Conservation (phyloP, 257 asterid genomes). For the Capsicum rhomboideum region DNA sequence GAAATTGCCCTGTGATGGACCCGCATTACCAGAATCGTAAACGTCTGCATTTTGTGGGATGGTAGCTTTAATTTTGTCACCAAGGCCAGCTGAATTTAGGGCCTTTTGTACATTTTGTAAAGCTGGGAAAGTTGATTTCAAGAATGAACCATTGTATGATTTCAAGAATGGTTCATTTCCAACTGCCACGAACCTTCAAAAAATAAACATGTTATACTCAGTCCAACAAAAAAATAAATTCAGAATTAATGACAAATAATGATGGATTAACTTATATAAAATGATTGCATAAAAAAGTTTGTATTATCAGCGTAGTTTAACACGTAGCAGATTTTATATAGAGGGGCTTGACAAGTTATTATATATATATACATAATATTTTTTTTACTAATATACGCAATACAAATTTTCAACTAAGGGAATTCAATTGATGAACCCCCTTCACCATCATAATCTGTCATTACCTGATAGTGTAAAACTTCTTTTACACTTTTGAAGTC, state of each 20-base stretch:
- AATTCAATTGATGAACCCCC: neutral
- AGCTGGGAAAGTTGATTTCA: constrained; percentile 45
- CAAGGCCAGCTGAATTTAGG: constrained; percentile 50
- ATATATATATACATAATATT: no score
- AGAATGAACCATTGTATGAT: constrained; percentile 22
- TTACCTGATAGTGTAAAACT: neutral
- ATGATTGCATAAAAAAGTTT: neutral
- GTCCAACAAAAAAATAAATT: neutral
- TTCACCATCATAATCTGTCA: neutral
- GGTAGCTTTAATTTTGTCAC: constrained; percentile 63
- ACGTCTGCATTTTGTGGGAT: constrained; percentile 86
- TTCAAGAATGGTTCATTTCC: constrained; percentile 83
- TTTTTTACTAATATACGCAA: no score
- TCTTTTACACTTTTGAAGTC: neutral
- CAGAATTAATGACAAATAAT: neutral
- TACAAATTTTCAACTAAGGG: no score
- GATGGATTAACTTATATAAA: neutral
- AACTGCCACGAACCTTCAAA: constrained; percentile 56
- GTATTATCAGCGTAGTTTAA: neutral
- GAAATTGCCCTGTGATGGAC: constrained; percentile 59
- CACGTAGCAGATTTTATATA: no score
- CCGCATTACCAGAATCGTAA: constrained; percentile 31
- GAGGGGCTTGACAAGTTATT: no score
- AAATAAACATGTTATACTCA: no score
- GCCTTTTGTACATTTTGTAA: constrained; percentile 66